phyloP scores from a whole-genome alignment of 2,329 filamentous ascomycete species.

The Cladophialophora yegresii region DNA sequence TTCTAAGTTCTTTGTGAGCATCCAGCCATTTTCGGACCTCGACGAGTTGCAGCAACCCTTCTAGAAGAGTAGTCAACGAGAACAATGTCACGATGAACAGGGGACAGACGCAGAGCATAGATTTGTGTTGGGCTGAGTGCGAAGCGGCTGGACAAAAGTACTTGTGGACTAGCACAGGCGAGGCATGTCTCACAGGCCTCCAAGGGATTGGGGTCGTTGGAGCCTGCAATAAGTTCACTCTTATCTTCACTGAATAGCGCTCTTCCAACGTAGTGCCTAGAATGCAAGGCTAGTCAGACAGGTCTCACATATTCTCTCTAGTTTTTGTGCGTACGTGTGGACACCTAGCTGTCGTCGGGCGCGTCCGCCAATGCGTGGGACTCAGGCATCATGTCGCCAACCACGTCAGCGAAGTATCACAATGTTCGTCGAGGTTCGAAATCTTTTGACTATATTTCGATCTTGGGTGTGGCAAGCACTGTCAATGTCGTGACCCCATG shows the following conservation, averaged over 20 bases:
- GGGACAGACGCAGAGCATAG: conserved; percentile 31
- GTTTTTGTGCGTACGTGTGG: not conserved
- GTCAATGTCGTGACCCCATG: not conserved
- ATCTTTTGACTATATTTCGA: not conserved
- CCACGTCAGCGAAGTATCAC: not conserved
- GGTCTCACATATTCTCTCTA: not conserved
- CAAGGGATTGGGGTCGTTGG: conserved; percentile 25
- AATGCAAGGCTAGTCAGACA: conserved; percentile 31
- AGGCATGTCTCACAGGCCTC: conserved; percentile 22
- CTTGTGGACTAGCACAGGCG: conserved; percentile 26
- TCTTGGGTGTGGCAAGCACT: not conserved
- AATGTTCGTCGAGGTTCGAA: not conserved
- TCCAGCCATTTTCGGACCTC: conserved; percentile 26
- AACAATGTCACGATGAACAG: conserved; percentile 32
- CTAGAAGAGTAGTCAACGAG: conserved; percentile 32
- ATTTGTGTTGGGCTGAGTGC: conserved; percentile 23
- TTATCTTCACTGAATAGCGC: conserved; percentile 33
- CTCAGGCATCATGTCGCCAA: not conserved
- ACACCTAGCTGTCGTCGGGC: not conserved
- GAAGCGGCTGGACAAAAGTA: conserved; percentile 22
- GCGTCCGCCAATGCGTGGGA: not conserved
- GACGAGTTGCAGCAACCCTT: conserved; percentile 29
- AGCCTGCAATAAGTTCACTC: conserved; percentile 27
- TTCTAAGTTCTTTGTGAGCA: conserved; percentile 67
- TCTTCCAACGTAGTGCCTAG: conserved; percentile 32